Evolutionary conservation across 2,329 filamentous ascomycete genomes (phyloP).

Genomic region (Cercospora nicotianae): DNA sequence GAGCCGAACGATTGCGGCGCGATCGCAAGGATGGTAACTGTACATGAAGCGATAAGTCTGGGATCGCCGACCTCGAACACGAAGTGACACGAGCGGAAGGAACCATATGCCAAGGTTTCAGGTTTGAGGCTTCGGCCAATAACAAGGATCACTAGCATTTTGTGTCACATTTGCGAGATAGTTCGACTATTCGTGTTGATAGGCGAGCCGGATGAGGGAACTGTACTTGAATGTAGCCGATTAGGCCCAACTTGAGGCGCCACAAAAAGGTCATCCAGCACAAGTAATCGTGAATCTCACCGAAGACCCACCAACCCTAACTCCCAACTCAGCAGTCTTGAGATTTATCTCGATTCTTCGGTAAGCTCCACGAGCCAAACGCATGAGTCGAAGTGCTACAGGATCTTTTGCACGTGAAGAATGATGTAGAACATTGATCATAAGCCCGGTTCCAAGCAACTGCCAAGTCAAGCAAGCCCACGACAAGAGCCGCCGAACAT

Average conservation of each 20-base stretch:
- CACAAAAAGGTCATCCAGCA: not conserved
- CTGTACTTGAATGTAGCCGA: not conserved
- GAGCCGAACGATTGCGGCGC: not conserved
- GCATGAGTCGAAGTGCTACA: not conserved
- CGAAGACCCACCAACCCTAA: not conserved
- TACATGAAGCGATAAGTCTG: not conserved
- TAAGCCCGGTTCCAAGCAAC: not conserved
- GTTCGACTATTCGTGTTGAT: not conserved
- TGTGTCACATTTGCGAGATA: not conserved
- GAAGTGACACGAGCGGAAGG: not conserved
- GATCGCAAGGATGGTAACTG: not conserved
- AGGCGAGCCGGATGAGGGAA: not conserved
- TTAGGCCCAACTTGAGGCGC: not conserved
- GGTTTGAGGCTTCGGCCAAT: not conserved
- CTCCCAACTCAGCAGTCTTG: not conserved
- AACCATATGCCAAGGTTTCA: constrained; percentile 1
- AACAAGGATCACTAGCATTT: not conserved
- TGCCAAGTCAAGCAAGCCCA: not conserved
- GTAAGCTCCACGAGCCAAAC: not conserved
- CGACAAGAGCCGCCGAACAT: not conserved
- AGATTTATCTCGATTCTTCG: not conserved
- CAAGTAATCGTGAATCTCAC: not conserved
- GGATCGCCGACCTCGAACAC: not conserved
- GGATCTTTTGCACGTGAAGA: not conserved
- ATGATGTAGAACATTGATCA: not conserved